Conservation (phyloP, 495 filamentous ascomycete species). For the Penicillium bialowiezense region DNA sequence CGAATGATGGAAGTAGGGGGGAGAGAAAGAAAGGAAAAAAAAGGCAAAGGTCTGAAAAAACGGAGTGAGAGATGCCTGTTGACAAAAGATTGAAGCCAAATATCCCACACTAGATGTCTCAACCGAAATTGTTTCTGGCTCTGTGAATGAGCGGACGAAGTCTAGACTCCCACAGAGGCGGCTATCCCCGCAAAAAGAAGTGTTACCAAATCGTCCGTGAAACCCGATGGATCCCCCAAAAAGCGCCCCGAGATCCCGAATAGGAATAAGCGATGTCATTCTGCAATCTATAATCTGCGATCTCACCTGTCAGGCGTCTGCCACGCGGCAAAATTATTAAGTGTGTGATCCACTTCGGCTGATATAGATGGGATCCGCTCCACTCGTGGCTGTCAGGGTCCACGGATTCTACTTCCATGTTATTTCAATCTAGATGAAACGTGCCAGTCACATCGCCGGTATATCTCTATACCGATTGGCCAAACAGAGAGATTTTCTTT, state of each 20-base stretch:
- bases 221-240: neutral
- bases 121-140: too few species aligned
- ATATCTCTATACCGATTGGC: too few species aligned
- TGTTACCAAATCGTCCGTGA: neutral
- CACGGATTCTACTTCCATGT: neutral
- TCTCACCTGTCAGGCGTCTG: neutral
- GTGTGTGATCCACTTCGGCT: neutral
- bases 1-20: too few species aligned
- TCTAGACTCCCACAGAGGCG: neutral
- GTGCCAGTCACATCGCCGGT: too few species aligned
- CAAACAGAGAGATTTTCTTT: too few species aligned
- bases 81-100: too few species aligned
- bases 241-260: neutral
- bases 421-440: neutral
- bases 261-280: neutral
- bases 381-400: neutral
- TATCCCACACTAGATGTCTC: too few species aligned
- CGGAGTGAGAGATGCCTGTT: too few species aligned
- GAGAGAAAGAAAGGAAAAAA: too few species aligned
- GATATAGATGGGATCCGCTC: constrained; percentile 3
- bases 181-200: neutral
- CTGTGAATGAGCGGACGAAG: too few species aligned
- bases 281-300: too few species aligned
- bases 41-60: too few species aligned
- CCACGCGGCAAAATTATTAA: neutral